Percentiles rank a stretch among this genome's conserved stretches.
These are phyloP conservation scores for Agastache rugosa DNA, from an alignment of 257 asterid genomes.

Conservation along the genomic window DNA sequence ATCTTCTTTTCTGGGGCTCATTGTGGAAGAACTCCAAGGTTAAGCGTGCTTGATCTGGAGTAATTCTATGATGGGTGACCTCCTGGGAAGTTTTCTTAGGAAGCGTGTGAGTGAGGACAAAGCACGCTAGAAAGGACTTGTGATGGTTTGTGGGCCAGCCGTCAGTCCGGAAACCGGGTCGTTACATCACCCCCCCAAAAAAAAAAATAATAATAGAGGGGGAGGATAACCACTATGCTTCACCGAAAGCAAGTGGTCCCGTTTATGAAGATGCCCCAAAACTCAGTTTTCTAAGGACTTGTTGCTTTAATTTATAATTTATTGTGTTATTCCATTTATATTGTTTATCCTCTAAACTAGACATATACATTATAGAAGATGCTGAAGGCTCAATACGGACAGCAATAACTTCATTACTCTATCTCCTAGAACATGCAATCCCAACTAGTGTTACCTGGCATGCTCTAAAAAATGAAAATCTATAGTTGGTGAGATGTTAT, in stretches of 20 bases:
- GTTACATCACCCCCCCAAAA: no score
- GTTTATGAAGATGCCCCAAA: not conserved
- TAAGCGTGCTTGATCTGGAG: no score
- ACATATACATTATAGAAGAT: not conserved
- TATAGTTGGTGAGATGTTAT: not conserved
- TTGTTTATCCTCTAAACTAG: not conserved
- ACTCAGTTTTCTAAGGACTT: not conserved
- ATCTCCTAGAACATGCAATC: constrained; percentile 10
- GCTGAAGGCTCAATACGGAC: constrained; percentile 3
- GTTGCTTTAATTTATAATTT: not conserved
- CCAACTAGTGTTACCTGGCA: not conserved
- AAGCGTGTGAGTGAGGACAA: no score
- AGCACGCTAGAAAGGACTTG: no score
- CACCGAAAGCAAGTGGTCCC: not conserved
- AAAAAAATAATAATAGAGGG: no score
- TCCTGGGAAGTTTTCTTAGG: no score
- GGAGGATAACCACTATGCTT: no score
- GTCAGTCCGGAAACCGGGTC: no score
- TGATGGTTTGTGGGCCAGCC: no score
- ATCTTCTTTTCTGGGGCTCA: no score
- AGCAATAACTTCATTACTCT: not conserved
- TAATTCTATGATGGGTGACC: no score
- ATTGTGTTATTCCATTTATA: not conserved
- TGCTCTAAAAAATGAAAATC: not conserved
- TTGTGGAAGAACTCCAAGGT: no score